These are phyloP conservation scores for Tilletia setariae DNA, from an alignment of 1,284 basidiomycete species.

Conservation along the genomic window DNA sequence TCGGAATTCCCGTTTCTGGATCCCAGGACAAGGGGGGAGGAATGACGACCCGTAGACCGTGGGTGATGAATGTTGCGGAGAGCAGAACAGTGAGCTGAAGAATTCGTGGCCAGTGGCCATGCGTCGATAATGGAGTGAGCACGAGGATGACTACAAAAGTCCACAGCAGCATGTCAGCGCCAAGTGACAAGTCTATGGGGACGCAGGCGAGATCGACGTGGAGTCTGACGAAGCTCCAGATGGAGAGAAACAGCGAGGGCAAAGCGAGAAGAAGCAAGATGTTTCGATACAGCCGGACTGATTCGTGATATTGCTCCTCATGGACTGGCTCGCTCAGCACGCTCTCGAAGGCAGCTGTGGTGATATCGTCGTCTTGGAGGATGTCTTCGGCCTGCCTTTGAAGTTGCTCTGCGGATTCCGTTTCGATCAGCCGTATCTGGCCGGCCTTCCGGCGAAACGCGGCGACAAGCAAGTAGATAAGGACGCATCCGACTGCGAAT, in stretches of 20 bases:
- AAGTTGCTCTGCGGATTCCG: background rate
- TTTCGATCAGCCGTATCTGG: background rate
- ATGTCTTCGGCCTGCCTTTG: background rate
- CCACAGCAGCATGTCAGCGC: background rate
- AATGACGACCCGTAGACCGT: background rate
- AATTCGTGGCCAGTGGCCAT: background rate
- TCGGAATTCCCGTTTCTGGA: background rate
- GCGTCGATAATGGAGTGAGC: background rate
- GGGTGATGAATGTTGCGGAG: background rate
- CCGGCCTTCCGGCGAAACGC: background rate
- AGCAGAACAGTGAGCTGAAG: slow-evolving; percentile 3
- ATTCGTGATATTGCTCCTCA: background rate
- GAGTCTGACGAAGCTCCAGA: background rate
- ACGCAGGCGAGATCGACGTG: background rate
- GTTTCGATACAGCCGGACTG: background rate
- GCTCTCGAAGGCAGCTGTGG: background rate
- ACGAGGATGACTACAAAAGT: background rate
- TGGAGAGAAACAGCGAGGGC: background rate
- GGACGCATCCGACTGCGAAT: no score
- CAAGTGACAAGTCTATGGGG: background rate
- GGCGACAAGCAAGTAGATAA: no score
- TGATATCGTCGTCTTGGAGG: background rate
- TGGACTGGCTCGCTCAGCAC: slow-evolving; percentile 7
- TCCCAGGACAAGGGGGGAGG: slow-evolving; percentile 6
- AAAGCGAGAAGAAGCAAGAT: background rate